Base-by-base conservation (phyloP, 2,329 filamentous ascomycete genomes). In the Colletotrichum graminicola region DNA sequence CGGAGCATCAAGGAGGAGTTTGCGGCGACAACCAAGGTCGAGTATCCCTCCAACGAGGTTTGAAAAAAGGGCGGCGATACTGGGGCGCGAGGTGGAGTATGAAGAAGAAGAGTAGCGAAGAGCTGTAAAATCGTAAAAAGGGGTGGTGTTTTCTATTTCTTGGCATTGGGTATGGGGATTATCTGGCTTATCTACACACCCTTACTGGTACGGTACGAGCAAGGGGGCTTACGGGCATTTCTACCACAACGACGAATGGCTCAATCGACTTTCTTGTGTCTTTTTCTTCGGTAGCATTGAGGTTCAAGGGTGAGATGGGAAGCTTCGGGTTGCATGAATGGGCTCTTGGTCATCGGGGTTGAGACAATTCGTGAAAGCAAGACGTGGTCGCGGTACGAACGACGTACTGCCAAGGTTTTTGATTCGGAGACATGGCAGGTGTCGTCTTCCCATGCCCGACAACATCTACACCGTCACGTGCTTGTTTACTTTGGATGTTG, bases 1-100 rank as follows among this genome's bases (percentile, higher is more conserved):
- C 84, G 91, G 74, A 89, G 88, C 54, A 87, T 93, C 77, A 93
- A 93, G 88, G 92, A 94, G 85, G 92, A 94, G 84, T 94, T 93
- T 76, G 82, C 84, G 73, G 83, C 89, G 4, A 91, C 89, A 43
- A 86, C 86, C 43, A 84, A 86, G 79, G 90, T 94, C 41, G 80
- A 80, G 63, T 94, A 94, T 80, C 90, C 91, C 26, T 93, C 91
- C 82, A 94, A 94, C 80, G 90, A 91, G 81, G 81, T 86, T 26
- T 90, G 80, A 79, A 45, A 45, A 32, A 36, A 16, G 12, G 32
- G 14, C 49, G 7, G 10, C 14, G 59, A 18, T 14, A 21, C 21
- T 7, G 4, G 34, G 49, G 10, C n/a, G 12, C 10, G 6, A 32
- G 5, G 11, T 2, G 4, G 16, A 47, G 12, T 2, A 26, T 23